Conservation (phyloP, 1,284 basidiomycete species). For the Ustilago nuda region DNA sequence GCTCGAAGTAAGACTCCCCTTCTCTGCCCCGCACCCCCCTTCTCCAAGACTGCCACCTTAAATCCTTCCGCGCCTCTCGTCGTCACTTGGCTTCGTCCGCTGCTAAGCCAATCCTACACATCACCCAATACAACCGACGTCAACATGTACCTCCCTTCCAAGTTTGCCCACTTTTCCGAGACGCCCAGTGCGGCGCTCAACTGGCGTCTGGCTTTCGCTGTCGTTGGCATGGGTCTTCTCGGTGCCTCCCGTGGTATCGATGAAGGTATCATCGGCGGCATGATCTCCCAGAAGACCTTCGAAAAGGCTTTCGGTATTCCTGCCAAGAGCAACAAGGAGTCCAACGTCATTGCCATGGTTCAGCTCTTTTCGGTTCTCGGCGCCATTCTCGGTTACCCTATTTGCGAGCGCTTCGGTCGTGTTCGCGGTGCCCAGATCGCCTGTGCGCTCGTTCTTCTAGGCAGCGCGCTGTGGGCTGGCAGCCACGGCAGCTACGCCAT, state of each 20-base stretch:
- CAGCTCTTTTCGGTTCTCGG: constrained; percentile 51
- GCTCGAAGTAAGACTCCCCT: neutral
- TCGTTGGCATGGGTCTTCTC: constrained; percentile 46
- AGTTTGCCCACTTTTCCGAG: constrained; percentile 45
- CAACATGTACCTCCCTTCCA: constrained; percentile 44
- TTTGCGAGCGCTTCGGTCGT: constrained; percentile 39
- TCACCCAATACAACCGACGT: too few relatives aligned
- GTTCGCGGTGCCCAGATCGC: constrained; percentile 41
- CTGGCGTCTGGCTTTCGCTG: constrained; percentile 46
- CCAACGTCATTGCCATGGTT: constrained; percentile 51
- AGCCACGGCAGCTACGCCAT: constrained; percentile 37
- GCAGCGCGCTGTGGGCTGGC: constrained; percentile 36
- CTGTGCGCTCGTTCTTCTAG: constrained; percentile 38
- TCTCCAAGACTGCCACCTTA: neutral
- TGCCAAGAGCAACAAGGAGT: constrained; percentile 37
- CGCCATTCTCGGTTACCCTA: constrained; percentile 45
- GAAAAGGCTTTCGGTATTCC: constrained; percentile 36
- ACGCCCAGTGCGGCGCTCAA: constrained; percentile 51
- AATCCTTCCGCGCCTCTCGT: neutral
- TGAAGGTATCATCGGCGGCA: constrained; percentile 47
- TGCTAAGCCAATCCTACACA: neutral
- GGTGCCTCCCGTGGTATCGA: constrained; percentile 52
- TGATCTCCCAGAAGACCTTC: constrained; percentile 48
- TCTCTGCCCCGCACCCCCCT: neutral
- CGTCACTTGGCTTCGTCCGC: constrained; percentile 25